Conservation (phyloP, 2,329 filamentous ascomycete genomes). For the Ascocoryne sarcoides region DNA sequence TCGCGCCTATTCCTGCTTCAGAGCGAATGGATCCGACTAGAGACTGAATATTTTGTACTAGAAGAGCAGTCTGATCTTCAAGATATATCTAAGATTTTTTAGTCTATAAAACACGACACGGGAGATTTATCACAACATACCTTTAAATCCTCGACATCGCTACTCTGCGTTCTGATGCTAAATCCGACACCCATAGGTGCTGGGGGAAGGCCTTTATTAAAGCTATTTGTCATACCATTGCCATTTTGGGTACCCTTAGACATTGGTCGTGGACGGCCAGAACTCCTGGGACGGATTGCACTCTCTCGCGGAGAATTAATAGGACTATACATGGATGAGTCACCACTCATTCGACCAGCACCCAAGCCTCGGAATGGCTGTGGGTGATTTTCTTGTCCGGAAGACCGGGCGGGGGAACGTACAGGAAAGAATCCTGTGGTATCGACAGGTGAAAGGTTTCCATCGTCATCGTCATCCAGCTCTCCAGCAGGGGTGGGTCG, state of each 20-base stretch:
- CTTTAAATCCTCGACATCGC: slow-evolving; percentile 52
- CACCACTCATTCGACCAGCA: slow-evolving; percentile 49
- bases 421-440: slow-evolving; percentile 61
- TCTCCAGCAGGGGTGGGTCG: slow-evolving; percentile 65
- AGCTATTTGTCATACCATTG: slow-evolving; percentile 24
- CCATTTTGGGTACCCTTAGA: slow-evolving; percentile 21
- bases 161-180: slow-evolving; percentile 33
- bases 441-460: slow-evolving; percentile 56
- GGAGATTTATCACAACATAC: slow-evolving; percentile 30
- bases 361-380: slow-evolving; percentile 49
- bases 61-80: slow-evolving; percentile 70
- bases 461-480: slow-evolving; percentile 69
- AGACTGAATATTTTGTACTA: slow-evolving; percentile 75
- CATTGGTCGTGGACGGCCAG: slow-evolving; percentile 21
- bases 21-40: slow-evolving; percentile 65
- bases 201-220: slow-evolving; percentile 18
- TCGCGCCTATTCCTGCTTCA: slow-evolving; percentile 52
- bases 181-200: slow-evolving; percentile 32
- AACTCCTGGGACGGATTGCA: slow-evolving; percentile 26
- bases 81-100: slow-evolving; percentile 55
- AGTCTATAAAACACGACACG: slow-evolving; percentile 5
- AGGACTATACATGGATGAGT: slow-evolving; percentile 69
- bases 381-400: slow-evolving; percentile 30
- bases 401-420: slow-evolving; percentile 20
- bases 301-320: slow-evolving; percentile 60